Evolutionary conservation across 345 rosid species (phyloP), one percentile per base, ranked within the genome.

Genomic region (Cardiospermum halicacabum): DNA sequence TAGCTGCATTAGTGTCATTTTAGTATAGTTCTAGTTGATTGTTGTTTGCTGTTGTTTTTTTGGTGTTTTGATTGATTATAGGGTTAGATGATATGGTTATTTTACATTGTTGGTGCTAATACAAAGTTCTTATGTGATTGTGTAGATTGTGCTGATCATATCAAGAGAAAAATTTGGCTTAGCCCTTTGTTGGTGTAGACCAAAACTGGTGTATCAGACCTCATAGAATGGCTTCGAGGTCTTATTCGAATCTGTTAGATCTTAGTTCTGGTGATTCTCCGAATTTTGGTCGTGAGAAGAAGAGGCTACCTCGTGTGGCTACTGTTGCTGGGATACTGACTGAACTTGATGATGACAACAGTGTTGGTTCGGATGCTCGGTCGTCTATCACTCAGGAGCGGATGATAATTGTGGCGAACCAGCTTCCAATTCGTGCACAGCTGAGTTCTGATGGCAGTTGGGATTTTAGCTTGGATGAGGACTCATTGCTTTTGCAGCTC

Each of bases 221-320:
- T 55, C 37, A 21, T 42, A n/a, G n/a, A 15, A 92, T 93, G 98
- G 88, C 71, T 62, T 93, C 98, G 31, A 88, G 92, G 80, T 93
- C 98, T 36, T 90, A 88, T 64, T 93, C 97, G 25, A 93, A 93
- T 74, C 96, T 93, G 69, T 76, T 90, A 65, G 98, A 90, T 66
- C 97, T 93, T 77, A 82, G 89, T 69, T 88, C 92, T 8, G 92
- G 97, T 6, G 77, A 78, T 50, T 78, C 76, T 60, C 86, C 79
- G 19, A 68, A 75, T 49, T 84, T 86, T 53, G 74, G 82, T 49
- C 79, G 82, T 5, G 96, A 90, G 61, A 84, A 70, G 79, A 90
- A 71, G 85, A 83, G 92, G 69, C 75, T 92, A 24, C 89, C 98
- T 53, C 85, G 98, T 10, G 98, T 87, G 68, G 96, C 96, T 58